Percentiles rank a stretch among this genome's conserved stretches.
Evolutionary conservation across 148 eudicot genomes (phyloP).

Genomic region (Arbutus unedo): DNA sequence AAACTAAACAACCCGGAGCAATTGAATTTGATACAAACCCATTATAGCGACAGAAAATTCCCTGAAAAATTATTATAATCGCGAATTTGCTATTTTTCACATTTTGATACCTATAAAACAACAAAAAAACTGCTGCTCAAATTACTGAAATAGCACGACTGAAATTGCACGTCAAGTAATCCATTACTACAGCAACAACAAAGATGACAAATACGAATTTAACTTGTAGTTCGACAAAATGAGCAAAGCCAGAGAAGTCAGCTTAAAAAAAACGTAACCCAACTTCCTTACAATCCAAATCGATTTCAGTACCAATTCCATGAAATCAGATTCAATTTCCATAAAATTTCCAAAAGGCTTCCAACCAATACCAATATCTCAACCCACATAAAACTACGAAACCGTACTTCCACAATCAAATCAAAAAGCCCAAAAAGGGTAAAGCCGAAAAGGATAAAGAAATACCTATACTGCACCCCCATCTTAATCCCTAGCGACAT

Average conservation of each 20-base stretch:
- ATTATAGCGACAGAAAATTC: not conserved
- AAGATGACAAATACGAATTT: not conserved
- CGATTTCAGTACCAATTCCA: not conserved
- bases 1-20: not conserved
- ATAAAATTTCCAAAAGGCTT: not conserved
- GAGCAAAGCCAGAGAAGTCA: not conserved
- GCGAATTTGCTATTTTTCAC: no score
- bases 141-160: not conserved
- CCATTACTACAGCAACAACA: not conserved
- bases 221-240: not conserved
- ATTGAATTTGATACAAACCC: not conserved
- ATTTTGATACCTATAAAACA: no score
- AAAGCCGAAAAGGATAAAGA: not conserved
- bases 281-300: not conserved
- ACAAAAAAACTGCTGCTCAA: not conserved
- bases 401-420: not conserved
- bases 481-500: conserved; percentile 85
- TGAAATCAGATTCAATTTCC: not conserved
- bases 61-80: not conserved
- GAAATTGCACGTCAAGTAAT: not conserved
- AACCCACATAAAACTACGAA: not conserved
- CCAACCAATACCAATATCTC: not conserved
- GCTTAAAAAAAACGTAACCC: not conserved
- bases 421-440: not conserved
- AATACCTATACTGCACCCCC: conserved; percentile 86